Evolutionary conservation across 2,329 filamentous ascomycete genomes (phyloP).

Genomic region (Corinectria fuckeliana): DNA sequence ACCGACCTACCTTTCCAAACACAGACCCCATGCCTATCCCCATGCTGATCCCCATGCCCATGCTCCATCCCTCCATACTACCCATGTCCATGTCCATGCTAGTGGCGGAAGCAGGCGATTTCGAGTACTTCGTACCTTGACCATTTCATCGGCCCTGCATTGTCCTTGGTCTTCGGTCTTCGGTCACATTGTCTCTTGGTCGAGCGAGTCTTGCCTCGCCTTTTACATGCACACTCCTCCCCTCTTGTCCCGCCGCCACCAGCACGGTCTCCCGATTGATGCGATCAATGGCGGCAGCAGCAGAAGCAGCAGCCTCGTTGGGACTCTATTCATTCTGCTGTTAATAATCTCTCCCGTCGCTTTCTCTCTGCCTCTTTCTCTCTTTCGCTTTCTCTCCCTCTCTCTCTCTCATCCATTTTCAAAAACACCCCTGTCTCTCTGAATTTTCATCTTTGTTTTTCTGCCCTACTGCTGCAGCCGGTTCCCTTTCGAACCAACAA

Average conservation of each 20-base stretch:
- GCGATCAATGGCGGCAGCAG: background rate
- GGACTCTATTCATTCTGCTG: background rate
- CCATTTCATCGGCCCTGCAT: background rate
- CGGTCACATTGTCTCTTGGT: background rate
- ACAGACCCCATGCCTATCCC: background rate
- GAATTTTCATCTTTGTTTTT: constrained; percentile 6
- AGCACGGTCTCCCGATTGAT: background rate
- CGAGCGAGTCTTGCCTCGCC: background rate
- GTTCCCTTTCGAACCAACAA: constrained; percentile 17
- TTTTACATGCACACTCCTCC: constrained; percentile 9
- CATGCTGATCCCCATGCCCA: background rate
- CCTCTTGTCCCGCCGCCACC: background rate
- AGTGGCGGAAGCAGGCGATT: constrained; percentile 8
- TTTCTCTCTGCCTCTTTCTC: background rate
- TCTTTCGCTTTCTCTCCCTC: background rate
- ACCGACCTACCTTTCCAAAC: background rate
- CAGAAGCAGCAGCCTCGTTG: background rate
- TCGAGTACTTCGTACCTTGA: constrained; percentile 2
- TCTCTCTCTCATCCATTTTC: background rate
- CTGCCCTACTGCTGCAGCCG: constrained; percentile 18
- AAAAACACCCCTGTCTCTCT: constrained; percentile 8
- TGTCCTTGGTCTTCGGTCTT: background rate
- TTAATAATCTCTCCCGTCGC: background rate
- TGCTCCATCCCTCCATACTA: no score
- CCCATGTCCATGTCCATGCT: constrained; percentile 7